Base-by-base conservation (phyloP, 805 yeast genomes). In the Myxozyma nipponensis region DNA sequence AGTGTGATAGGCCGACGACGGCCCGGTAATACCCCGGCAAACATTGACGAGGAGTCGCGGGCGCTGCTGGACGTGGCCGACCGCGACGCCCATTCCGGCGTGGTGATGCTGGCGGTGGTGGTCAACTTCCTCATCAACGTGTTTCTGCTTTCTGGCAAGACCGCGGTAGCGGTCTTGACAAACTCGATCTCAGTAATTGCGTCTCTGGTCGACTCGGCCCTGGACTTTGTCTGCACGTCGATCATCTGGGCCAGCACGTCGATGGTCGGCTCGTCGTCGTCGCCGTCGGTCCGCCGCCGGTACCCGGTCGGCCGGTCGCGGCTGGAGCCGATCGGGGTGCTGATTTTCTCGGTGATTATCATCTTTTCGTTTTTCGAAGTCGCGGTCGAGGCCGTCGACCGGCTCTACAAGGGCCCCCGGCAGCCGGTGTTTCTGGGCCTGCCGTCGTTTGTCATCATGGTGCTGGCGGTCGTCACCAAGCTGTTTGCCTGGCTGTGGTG, bases 301-400 rank as follows among this genome's bases (percentile, higher is more conserved):
- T 35, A 47, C 25, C 39, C 43, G 17, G 34, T 44, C 19, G 42
- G 48, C 15, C 41, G 44, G n/a, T 9, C 79, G 35, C 74, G 88
- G 54, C 69, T 85, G 36, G 91, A 84, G 62, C 93, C 93, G 0
- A 72, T 85, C 50, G 91, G 93, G 0, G 83, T 85, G 17, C 70
- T 85, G 51, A 79, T 85, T 1, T 85, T 85, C 61, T 81, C 87
- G 1, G 73, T 84, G 35, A 72, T 85, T 26, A 85, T 85, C 53
- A 80, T 84, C 21, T 68, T 83, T 22, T 82, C 89, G 3, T 85
- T 85, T 54, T 61, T 81, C 40, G 88, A 84, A 62, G 86, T 85
- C 52, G 85, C 83, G 1, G 77, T 79, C 49, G 85, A 81, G 62
- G 75, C 90, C 21, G 18, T 38, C 32, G 28, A 34, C 3, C 30